These are phyloP conservation scores for Fusarium sp. DNA, from an alignment of 2,329 filamentous ascomycete species.

Conservation along the genomic window DNA sequence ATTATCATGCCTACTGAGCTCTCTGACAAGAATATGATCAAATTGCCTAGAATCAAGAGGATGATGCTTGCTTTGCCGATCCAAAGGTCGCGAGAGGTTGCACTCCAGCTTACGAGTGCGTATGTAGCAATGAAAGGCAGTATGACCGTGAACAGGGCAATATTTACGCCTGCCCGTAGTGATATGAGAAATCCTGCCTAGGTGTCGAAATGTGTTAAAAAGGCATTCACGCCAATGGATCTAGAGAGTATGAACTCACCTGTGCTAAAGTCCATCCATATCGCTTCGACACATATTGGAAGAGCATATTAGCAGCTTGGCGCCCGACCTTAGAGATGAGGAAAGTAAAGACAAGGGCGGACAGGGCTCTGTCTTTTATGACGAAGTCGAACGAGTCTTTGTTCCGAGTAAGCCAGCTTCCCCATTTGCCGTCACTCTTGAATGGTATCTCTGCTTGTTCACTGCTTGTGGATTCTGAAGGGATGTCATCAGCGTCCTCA, in stretches of 20 bases:
- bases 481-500: neutral
- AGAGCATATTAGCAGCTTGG: neutral
- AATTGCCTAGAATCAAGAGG: neutral
- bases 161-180: neutral
- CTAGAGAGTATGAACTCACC: neutral
- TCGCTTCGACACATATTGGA: slow-evolving; percentile 6
- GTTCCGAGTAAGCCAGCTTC: neutral
- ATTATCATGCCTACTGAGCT: neutral
- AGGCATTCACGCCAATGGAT: neutral
- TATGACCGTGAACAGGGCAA: neutral
- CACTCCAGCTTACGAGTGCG: neutral
- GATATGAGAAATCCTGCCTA: slow-evolving; percentile 6
- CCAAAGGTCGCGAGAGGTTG: neutral
- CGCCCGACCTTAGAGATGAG: neutral
- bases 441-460: neutral
- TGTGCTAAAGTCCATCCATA: neutral
- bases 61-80: slow-evolving; percentile 1
- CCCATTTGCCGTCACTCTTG: neutral
- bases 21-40: neutral
- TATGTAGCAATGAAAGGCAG: neutral
- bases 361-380: neutral
- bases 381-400: neutral
- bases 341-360: neutral
- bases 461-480: neutral
- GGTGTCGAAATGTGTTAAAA: neutral